These are phyloP conservation scores for Penicillium pulvis DNA, from an alignment of 495 filamentous ascomycete genomes.

Conservation along the genomic window DNA sequence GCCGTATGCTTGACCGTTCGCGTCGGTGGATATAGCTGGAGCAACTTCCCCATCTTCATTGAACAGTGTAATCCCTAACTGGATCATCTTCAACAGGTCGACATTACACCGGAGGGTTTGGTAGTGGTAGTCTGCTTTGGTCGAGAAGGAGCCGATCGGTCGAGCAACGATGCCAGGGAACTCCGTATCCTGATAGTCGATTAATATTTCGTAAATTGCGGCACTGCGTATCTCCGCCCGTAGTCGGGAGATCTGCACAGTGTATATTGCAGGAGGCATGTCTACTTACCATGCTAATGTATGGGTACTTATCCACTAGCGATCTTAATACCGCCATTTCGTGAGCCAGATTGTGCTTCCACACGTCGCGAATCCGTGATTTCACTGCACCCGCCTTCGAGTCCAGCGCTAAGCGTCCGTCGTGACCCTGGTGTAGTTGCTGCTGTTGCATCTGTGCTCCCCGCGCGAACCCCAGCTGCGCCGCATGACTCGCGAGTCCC, in stretches of 20 bases:
- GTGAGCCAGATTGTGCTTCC: constrained; percentile 85
- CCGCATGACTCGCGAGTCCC: constrained; percentile 86
- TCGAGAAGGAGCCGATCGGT: constrained; percentile 89
- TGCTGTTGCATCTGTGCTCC: constrained; percentile 72
- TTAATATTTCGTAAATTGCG: constrained; percentile 3
- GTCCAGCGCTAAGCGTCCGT: constrained; percentile 47
- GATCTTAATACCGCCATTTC: constrained; percentile 81
- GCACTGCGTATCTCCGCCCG: no score
- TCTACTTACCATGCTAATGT: constrained; percentile 88
- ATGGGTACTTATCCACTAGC: constrained; percentile 86
- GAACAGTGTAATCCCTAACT: constrained; percentile 92
- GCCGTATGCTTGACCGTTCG: constrained; percentile 49
- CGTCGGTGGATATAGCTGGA: constrained; percentile 65
- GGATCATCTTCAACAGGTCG: constrained; percentile 94
- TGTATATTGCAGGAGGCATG: not conserved
- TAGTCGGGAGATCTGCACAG: constrained; percentile 1
- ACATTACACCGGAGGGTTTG: constrained; percentile 97
- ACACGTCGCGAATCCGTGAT: constrained; percentile 88
- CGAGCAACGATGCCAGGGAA: constrained; percentile 95
- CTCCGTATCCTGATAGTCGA: constrained; percentile 77
- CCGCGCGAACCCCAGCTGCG: constrained; percentile 81
- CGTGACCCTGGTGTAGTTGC: constrained; percentile 57
- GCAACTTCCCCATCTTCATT: constrained; percentile 83
- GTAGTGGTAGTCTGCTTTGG: constrained; percentile 97
- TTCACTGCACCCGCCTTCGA: constrained; percentile 53